phyloP scores from a whole-genome alignment of 768 basidiomycete species.

The Tricholoma bakamatsutake region DNA sequence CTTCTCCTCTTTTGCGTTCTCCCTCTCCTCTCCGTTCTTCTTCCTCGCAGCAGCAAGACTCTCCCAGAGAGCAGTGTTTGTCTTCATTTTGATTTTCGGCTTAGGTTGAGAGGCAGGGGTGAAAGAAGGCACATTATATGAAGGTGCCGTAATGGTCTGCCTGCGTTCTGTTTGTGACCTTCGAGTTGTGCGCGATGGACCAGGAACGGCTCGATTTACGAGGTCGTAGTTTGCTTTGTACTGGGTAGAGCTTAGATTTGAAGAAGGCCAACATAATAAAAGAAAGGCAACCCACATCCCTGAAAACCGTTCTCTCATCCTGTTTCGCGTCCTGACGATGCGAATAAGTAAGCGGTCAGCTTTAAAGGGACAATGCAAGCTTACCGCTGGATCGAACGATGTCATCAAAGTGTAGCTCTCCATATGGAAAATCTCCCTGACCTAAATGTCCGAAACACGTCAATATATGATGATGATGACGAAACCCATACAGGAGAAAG shows the following conservation, averaged over 20 bases:
- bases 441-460: constrained; percentile 30
- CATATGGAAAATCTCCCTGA: constrained; percentile 87
- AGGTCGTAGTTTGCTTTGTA: constrained; percentile 62
- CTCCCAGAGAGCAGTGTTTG: constrained; percentile 26
- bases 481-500: constrained; percentile 1
- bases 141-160: constrained; percentile 32
- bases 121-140: constrained; percentile 21
- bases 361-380: constrained; percentile 12
- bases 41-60: constrained; percentile 17
- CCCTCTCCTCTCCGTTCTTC: constrained; percentile 8
- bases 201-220: constrained; percentile 39
- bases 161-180: constrained; percentile 50
- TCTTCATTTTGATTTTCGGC: constrained; percentile 19
- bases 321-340: constrained; percentile 56
- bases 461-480: background rate
- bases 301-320: constrained; percentile 69
- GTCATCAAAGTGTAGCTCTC: constrained; percentile 75
- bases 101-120: constrained; percentile 14
- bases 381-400: constrained; percentile 68
- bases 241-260: constrained; percentile 25
- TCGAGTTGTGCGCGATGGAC: constrained; percentile 55
- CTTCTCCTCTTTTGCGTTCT: constrained; percentile 5
- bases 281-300: constrained; percentile 45
- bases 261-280: constrained; percentile 4
- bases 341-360: background rate